Conservation (phyloP, 192 early-diverging fungal genomes). For the Backusella tuberculispora region DNA sequence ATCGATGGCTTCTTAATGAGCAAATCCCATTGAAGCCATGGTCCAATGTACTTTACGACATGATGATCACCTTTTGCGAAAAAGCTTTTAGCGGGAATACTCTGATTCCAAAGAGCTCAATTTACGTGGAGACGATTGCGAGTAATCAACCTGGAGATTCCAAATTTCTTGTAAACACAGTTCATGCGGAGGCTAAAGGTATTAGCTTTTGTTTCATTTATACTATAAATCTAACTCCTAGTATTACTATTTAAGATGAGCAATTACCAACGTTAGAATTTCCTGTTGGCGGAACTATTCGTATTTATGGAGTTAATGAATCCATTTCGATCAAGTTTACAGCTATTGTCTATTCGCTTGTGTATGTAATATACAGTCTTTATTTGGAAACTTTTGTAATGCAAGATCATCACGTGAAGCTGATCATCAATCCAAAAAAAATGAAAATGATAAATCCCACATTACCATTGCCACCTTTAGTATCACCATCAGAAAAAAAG, state of each 20-base stretch:
- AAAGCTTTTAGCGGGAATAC: neutral
- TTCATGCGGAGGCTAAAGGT: neutral
- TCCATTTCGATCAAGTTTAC: neutral
- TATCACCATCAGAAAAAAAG: neutral
- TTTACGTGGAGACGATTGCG: neutral
- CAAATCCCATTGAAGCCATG: conserved; percentile 13
- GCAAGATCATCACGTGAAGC: conserved; percentile 67
- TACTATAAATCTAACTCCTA: neutral
- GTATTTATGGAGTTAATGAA: conserved; percentile 19
- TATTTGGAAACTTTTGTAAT: conserved; percentile 76
- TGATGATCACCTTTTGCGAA: neutral
- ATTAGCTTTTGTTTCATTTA: neutral
- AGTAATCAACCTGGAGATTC: conserved; percentile 9
- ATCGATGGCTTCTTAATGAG: conserved; percentile 1
- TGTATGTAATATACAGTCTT: conserved; percentile 79
- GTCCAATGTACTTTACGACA: neutral
- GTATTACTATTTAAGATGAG: neutral
- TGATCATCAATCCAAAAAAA: conserved; percentile 24
- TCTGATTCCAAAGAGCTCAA: neutral
- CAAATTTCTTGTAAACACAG: neutral
- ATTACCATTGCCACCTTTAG: conserved; percentile 8
- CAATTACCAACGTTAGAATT: neutral
- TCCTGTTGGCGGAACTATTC: conserved; percentile 25
- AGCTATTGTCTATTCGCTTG: conserved; percentile 70
- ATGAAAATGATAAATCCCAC: conserved; percentile 26